Evolutionary conservation across 257 asterid species (phyloP).

Genomic region (Hygrophila difformis): DNA sequence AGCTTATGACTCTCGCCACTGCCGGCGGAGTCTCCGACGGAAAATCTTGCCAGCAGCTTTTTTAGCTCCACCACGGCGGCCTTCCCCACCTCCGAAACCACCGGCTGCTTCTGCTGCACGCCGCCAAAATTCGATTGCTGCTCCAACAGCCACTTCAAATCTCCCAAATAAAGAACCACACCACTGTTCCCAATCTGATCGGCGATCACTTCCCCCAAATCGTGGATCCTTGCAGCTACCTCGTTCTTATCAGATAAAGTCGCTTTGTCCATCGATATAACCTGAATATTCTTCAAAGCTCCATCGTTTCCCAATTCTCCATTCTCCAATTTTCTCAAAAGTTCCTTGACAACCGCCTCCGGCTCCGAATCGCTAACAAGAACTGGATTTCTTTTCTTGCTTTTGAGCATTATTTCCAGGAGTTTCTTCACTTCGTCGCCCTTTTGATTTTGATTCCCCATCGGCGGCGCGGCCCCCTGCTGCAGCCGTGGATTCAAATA

Average conservation of each 20-base stretch:
- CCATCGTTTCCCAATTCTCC: slow-evolving; percentile 37
- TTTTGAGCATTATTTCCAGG: slow-evolving; percentile 52
- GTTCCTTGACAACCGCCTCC: slow-evolving; percentile 58
- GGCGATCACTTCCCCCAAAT: slow-evolving; percentile 47
- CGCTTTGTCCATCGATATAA: slow-evolving; percentile 48
- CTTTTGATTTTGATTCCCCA: slow-evolving; percentile 32
- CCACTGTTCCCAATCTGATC: slow-evolving; percentile 41
- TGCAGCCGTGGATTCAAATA: slow-evolving; percentile 61
- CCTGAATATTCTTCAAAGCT: slow-evolving; percentile 35
- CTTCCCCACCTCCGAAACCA: slow-evolving; percentile 51
- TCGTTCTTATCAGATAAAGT: slow-evolving; percentile 30
- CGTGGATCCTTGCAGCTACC: slow-evolving; percentile 41
- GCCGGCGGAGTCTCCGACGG: slow-evolving; percentile 27
- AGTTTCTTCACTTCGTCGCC: slow-evolving; percentile 57
- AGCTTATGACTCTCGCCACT: slow-evolving; percentile 21
- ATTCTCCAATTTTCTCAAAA: slow-evolving; percentile 41
- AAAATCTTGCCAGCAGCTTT: slow-evolving; percentile 34
- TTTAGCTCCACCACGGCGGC: slow-evolving; percentile 59
- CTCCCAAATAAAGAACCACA: slow-evolving; percentile 82
- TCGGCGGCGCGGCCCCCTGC: slow-evolving; percentile 23
- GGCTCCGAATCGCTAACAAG: slow-evolving; percentile 78
- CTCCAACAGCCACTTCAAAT: slow-evolving; percentile 93
- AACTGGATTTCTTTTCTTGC: slow-evolving; percentile 74
- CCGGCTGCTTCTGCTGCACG: slow-evolving; percentile 30
- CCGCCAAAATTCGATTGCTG: slow-evolving; percentile 35